phyloP scores from a whole-genome alignment of 257 asterid genomes.

The Lycium ferocissimum region DNA sequence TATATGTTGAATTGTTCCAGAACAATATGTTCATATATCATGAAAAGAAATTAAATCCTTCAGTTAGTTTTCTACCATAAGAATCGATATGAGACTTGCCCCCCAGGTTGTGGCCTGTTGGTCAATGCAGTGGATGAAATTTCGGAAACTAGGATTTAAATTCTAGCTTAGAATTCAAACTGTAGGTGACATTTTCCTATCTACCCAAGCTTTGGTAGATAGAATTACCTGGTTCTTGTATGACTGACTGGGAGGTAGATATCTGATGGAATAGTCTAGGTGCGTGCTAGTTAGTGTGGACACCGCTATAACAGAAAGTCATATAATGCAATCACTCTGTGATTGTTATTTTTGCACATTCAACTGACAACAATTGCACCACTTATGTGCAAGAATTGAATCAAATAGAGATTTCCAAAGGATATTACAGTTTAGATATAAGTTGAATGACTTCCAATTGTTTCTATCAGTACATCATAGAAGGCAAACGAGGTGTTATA shows the following conservation, averaged over 20 bases:
- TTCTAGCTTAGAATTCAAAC: not conserved
- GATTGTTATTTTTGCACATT: too few species aligned
- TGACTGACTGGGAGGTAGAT: not conserved
- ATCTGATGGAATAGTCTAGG: too few species aligned
- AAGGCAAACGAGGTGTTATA: conserved; percentile 44
- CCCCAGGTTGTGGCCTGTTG: not conserved
- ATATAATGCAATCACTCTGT: too few species aligned
- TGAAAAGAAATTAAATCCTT: not conserved
- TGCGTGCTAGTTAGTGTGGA: not conserved
- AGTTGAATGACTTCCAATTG: not conserved
- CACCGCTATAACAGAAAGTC: not conserved
- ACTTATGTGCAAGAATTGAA: too few species aligned
- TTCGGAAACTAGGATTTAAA: not conserved
- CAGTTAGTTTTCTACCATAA: not conserved
- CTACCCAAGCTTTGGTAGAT: not conserved
- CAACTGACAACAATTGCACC: too few species aligned
- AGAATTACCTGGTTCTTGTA: not conserved
- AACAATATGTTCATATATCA: not conserved
- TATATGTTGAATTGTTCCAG: not conserved
- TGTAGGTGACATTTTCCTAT: not conserved
- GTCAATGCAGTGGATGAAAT: not conserved
- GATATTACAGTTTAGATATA: not conserved
- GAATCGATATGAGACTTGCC: not conserved
- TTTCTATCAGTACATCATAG: conserved; percentile 21
- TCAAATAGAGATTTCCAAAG: not conserved